phyloP scores from a whole-genome alignment of 768 basidiomycete species.

The Pisolithus tinctorius region DNA sequence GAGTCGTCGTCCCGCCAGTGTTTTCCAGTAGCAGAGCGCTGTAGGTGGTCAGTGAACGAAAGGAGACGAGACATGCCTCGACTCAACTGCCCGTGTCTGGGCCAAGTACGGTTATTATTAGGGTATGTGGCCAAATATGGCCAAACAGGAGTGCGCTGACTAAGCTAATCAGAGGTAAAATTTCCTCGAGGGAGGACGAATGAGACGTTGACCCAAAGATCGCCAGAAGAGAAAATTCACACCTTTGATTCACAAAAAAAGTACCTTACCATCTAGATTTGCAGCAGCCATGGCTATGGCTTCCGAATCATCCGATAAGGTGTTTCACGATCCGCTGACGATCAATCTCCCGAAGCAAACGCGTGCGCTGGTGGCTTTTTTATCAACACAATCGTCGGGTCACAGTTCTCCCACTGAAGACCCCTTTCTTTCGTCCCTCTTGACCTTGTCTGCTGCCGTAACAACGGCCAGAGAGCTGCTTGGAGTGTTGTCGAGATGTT shows the following conservation, averaged over 20 bases:
- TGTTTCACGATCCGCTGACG: slow-evolving; percentile 47
- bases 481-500: slow-evolving; percentile 48
- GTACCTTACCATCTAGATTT: too few species aligned
- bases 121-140: too few species aligned
- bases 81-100: not conserved
- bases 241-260: too few species aligned
- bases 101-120: too few species aligned
- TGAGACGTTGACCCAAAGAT: too few species aligned
- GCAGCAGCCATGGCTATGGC: too few species aligned
- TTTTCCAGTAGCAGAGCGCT: not conserved
- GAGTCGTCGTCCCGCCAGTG: not conserved
- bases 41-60: not conserved
- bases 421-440: not conserved
- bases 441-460: slow-evolving; percentile 12
- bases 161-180: too few species aligned
- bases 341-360: slow-evolving; percentile 55
- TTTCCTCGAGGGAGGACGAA: too few species aligned
- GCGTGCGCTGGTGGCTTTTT: slow-evolving; percentile 34
- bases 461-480: slow-evolving; percentile 40
- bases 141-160: too few species aligned
- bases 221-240: too few species aligned
- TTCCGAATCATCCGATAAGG: too few species aligned
- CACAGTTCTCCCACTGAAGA: slow-evolving; percentile 5
- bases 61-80: not conserved
- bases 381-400: slow-evolving; percentile 39